Conservation (phyloP, 352 stramenopile species). For the Phytophthora pseudosyringae region DNA sequence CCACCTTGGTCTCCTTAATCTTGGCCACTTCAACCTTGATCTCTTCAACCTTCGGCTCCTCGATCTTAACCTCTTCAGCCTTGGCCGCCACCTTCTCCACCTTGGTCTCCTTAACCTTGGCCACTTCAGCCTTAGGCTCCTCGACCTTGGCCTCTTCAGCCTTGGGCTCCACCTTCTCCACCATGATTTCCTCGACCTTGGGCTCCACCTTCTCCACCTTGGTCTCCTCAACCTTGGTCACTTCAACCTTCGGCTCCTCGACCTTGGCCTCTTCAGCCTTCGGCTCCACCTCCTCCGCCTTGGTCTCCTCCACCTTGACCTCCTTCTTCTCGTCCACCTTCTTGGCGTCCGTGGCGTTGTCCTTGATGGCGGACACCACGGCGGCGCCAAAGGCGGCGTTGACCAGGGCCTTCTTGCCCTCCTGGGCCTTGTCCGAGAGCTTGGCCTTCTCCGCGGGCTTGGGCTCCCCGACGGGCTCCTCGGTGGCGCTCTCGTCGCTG, state of each 20-base stretch:
- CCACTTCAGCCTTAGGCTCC: neutral
- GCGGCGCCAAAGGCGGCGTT: conserved; percentile 34
- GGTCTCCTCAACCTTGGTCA: conserved; percentile 13
- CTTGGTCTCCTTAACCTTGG: too few relatives aligned
- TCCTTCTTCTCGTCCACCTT: neutral
- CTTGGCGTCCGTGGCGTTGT: conserved; percentile 36
- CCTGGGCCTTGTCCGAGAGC: conserved; percentile 31
- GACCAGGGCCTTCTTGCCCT: conserved; percentile 40
- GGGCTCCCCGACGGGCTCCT: conserved; percentile 29
- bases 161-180: conserved; percentile 4
- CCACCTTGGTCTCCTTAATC: conserved; percentile 13
- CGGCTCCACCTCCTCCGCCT: conserved; percentile 1
- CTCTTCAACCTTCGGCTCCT: conserved; percentile 4
- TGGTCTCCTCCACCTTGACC: conserved; percentile 13
- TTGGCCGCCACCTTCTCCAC: conserved; percentile 12
- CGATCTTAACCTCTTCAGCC: conserved; percentile 15
- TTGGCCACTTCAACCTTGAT: conserved; percentile 15
- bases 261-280: conserved; percentile 11
- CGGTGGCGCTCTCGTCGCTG: conserved; percentile 33
- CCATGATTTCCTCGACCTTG: conserved; percentile 14
- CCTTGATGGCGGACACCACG: conserved; percentile 39
- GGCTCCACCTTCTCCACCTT: conserved; percentile 9
- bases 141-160: conserved; percentile 5
- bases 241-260: conserved; percentile 11
- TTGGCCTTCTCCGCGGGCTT: conserved; percentile 12